These are phyloP conservation scores for Beauveria sp. DNA, from an alignment of 2,329 filamentous ascomycete species.

Conservation along the genomic window DNA sequence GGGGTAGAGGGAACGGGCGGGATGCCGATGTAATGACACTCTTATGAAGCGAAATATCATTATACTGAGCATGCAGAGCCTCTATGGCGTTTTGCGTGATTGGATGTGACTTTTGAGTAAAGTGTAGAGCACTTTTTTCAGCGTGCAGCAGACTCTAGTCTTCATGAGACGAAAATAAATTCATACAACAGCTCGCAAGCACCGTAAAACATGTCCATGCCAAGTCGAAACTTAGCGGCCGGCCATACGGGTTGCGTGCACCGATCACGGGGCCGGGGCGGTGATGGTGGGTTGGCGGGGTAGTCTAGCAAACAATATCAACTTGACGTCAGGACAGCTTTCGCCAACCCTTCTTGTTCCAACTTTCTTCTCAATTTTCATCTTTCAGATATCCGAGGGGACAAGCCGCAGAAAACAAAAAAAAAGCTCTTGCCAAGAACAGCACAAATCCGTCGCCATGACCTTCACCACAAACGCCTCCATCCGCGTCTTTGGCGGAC, in stretches of 20 bases:
- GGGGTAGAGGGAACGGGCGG: not conserved
- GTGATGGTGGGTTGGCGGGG: not conserved
- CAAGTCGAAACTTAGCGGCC: not conserved
- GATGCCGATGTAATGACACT: not conserved
- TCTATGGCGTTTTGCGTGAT: not conserved
- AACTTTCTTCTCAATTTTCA: not conserved
- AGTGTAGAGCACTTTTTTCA: not conserved
- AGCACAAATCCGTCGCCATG: slow-evolving; percentile 45
- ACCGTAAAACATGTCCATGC: not conserved
- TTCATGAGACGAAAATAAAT: too few relatives aligned
- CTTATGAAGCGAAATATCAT: not conserved
- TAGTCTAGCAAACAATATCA: not conserved
- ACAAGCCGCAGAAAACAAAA: not conserved
- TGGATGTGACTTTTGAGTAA: not conserved
- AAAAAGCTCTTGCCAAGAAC: not conserved
- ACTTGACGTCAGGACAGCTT: slow-evolving; percentile 2
- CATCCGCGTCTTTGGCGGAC: slow-evolving; percentile 87
- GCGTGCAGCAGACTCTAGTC: not conserved
- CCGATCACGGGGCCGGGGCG: slow-evolving; percentile 7
- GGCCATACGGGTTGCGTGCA: not conserved
- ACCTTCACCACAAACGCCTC: slow-evolving; percentile 82
- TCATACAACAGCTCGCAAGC: too few relatives aligned
- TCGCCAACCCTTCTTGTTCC: not conserved
- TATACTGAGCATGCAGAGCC: not conserved
- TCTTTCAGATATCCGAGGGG: not conserved